Conservation (phyloP, 306 rosid species). For the Cicer judaicum region DNA sequence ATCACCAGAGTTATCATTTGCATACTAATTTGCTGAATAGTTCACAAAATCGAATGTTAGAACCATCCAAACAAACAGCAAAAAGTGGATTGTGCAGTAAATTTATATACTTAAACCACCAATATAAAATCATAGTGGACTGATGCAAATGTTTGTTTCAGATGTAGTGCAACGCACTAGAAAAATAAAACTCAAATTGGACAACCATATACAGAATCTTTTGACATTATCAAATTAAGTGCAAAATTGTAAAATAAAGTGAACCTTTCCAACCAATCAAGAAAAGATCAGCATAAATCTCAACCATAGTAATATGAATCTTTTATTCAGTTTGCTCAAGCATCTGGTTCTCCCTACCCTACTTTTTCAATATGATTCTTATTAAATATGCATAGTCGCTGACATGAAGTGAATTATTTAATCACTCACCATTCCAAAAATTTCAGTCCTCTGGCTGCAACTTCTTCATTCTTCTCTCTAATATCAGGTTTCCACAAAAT, state of each 20-base stretch:
- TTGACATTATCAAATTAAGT: background rate
- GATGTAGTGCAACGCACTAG: constrained; percentile 20
- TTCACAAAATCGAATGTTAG: background rate
- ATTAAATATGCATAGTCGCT: constrained; percentile 11
- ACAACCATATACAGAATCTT: background rate
- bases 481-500: constrained; percentile 76
- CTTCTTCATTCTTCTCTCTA: constrained; percentile 76
- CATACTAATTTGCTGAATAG: constrained; percentile 3
- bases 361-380: background rate
- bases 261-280: constrained; percentile 10
- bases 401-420: background rate
- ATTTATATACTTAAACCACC: constrained; percentile 3
- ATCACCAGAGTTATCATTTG: background rate
- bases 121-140: constrained; percentile 18
- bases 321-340: background rate
- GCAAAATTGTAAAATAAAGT: background rate
- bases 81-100: background rate
- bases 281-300: background rate
- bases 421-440: constrained; percentile 76
- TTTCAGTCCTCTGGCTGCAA: constrained; percentile 80
- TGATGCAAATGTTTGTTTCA: constrained; percentile 18
- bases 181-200: constrained; percentile 16
- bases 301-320: constrained; percentile 5
- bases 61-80: background rate
- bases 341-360: constrained; percentile 1